Base-by-base conservation (phyloP, 495 filamentous ascomycete species). In the Xylaria castorea region DNA sequence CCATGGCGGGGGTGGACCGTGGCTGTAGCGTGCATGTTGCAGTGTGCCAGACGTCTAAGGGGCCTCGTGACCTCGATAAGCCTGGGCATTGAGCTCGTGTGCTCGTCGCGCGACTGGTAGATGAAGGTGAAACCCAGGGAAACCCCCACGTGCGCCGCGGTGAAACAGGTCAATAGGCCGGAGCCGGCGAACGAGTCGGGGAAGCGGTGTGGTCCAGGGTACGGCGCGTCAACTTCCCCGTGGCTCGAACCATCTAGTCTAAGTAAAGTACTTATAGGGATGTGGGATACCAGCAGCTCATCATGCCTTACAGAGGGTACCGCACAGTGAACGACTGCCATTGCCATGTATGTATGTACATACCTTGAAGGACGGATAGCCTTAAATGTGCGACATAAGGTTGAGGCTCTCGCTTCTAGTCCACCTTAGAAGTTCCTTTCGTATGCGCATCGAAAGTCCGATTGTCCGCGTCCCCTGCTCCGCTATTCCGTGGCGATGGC, bases 101-200 rank as follows among this genome's bases (percentile, higher is more conserved):
- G 63, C 38, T 46, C 32, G 42, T 36, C 48, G 61, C 42, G 48
- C 46, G 22, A 44, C 20, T 38, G 44, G 65, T 18, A 53, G 30
- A 53, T 20, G 20, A 27, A 42, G n/a, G 40, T 51, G 57, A 50
- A 51, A 63, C 62, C 48, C 69, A 68, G 55, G 22, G n/a, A 48
- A 34, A 44, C 62, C 62, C 70, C 70, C 70, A 72, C 70, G 70
- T 72, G 70, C 51, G 36, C 55, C 70, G 53, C 53, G 63, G 70
- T 60, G 63, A 72, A 60, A 66, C 70, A 66, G 40, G 66, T 55
- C 68, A 60, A 66, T 62, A 66, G 40, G 66, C 68, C 68, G 68
- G 68, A 61, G 51, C 70, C 70, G 70, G 70, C 63, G 55, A 46
- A 36, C 51, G 8, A 62, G 63, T 66, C 70, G 64, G 63, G 44